These are phyloP conservation scores for Phytopythium sindhum DNA, from an alignment of 352 stramenopile species.

Conservation along the genomic window DNA sequence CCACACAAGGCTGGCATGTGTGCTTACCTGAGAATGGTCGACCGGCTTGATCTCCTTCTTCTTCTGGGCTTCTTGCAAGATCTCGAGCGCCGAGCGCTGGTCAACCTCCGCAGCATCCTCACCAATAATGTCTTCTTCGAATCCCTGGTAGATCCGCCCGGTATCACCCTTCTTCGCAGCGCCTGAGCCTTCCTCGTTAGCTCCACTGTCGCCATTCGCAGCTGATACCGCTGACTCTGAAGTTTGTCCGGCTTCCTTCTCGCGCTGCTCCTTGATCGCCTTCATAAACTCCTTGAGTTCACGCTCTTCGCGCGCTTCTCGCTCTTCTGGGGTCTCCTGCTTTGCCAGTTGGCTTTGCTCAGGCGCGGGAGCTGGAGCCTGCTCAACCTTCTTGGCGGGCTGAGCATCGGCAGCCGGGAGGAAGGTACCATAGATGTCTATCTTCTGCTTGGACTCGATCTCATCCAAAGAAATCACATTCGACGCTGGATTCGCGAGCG, in stretches of 20 bases:
- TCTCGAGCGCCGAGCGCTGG: conserved; percentile 84
- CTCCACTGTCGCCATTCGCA: conserved; percentile 5
- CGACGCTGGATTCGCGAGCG: conserved; percentile 53
- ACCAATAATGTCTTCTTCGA: conserved; percentile 81
- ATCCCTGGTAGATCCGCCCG: conserved; percentile 78
- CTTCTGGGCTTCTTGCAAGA: conserved; percentile 89
- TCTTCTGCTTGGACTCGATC: conserved; percentile 68
- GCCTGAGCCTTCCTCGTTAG: conserved; percentile 11
- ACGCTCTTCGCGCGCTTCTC: conserved; percentile 72
- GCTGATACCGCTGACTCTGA: neutral
- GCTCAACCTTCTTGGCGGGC: conserved; percentile 5
- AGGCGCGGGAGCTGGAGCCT: conserved; percentile 3
- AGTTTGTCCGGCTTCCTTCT: conserved; percentile 43
- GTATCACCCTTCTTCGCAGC: conserved; percentile 58
- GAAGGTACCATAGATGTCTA: conserved; percentile 88
- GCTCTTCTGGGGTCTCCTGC: conserved; percentile 54
- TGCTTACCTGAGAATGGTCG: conserved; percentile 87
- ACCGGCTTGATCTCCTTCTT: conserved; percentile 95
- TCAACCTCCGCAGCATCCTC: conserved; percentile 77
- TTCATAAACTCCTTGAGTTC: conserved; percentile 86
- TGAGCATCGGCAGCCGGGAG: conserved; percentile 40
- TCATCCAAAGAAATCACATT: conserved; percentile 87
- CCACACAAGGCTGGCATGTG: neutral
- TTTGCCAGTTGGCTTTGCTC: conserved; percentile 2
- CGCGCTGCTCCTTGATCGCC: conserved; percentile 71